Evolutionary conservation across 2,329 filamentous ascomycete species (phyloP), one percentile per base, ranked within the genome.

Genomic region (Gliomastix tumulicola): DNA sequence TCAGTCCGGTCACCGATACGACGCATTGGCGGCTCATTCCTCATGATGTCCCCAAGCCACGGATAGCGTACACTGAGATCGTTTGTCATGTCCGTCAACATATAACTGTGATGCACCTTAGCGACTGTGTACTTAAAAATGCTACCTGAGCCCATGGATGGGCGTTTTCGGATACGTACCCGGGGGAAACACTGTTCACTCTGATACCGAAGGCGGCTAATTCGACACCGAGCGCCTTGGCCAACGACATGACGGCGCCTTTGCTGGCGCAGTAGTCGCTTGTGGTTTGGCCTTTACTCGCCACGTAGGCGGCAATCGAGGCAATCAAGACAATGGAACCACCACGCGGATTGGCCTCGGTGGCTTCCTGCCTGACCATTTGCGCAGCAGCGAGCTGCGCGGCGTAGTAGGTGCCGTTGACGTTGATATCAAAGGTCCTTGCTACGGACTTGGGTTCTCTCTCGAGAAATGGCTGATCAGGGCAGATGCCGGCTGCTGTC

Each of bases 211-310:
- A 45, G 3, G 42, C 46, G 9, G 54, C 57, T 4, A 62, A 49
- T 43, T 63, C 59, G 5, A 55, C 52, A 4, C 53, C 56, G 3
- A 63, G 44, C 12, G 43, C 44, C 23, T 62, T 65, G 7, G 67
- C 70, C 31, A 74, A 52, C 30, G 60, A 53, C 9, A 63, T 51
- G 7, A 69, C 65, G 0, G 65, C 68, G 9, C 62, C 63, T 43
- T 72, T 73, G 30, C 56, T 62, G 3, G 66, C 62, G 36, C 61
- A 65, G 44, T 71, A 72, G 15, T 55, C 55, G 37, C 54, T 56
- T 1, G 48, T 54, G 9, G 32, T 40, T 37, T 58, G 55, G 11
- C 45, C 53, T 21, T 53, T 53, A 36, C 49, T 55, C 6, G 53
- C 50, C 8, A 47, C 41, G 25, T 55, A 46, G 1, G 55, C 54